Conservation (phyloP, 345 rosid species). For the Populus ilicifolia region DNA sequence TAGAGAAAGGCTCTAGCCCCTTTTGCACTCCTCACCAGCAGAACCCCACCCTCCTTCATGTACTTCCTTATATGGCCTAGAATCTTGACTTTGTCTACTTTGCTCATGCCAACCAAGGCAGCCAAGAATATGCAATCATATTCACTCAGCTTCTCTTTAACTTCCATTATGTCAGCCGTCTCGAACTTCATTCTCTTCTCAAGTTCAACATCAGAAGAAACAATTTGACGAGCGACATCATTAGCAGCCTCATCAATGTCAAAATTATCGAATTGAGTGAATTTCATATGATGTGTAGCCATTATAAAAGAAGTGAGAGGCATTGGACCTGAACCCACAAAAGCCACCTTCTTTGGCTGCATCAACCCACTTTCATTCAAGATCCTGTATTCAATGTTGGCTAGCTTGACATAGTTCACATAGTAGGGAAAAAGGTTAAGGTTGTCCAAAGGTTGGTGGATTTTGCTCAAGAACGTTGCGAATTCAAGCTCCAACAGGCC, state of each 20-base stretch:
- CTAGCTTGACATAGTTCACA: constrained; percentile 37
- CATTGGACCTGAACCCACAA: constrained; percentile 46
- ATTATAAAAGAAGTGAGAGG: constrained; percentile 39
- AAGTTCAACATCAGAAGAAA: constrained; percentile 23
- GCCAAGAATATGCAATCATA: constrained; percentile 43
- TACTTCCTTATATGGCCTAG: constrained; percentile 28
- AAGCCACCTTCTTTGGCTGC: constrained; percentile 36
- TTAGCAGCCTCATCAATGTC: constrained; percentile 36
- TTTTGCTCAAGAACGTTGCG: constrained; percentile 27
- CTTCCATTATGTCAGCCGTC: constrained; percentile 28
- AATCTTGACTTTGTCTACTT: constrained; percentile 28
- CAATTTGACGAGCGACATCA: constrained; percentile 22
- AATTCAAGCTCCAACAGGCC: constrained; percentile 39
- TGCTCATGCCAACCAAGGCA: constrained; percentile 41
- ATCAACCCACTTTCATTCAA: constrained; percentile 21
- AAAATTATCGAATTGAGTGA: constrained; percentile 31
- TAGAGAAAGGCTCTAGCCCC: constrained; percentile 42
- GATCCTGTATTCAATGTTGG: constrained; percentile 23
- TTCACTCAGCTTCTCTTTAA: constrained; percentile 28
- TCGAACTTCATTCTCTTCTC: constrained; percentile 37
- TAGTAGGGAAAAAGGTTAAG: constrained; percentile 37
- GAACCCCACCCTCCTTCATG: constrained; percentile 32
- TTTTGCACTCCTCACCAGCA: constrained; percentile 39
- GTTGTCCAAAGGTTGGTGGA: constrained; percentile 22
- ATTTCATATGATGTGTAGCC: constrained; percentile 37